phyloP scores from a whole-genome alignment of 75 land plant species.

The Pinus albicaulis region DNA sequence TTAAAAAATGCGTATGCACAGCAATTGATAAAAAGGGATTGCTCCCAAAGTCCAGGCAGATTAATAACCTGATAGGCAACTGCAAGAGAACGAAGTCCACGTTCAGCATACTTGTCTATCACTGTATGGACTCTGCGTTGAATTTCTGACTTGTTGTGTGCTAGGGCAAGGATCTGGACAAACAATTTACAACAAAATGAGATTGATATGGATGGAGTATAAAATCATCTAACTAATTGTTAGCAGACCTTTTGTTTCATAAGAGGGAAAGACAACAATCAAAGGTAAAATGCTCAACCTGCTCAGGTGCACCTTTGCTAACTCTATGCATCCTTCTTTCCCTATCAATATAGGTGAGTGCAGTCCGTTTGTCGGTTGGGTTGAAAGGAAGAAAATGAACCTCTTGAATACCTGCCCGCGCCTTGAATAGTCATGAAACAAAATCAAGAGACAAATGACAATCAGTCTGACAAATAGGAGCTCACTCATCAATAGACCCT shows the following conservation, averaged over 20 bases:
- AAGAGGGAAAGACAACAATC: conserved; percentile 7
- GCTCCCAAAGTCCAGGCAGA: not conserved
- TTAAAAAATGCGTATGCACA: not conserved
- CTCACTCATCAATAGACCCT: not conserved
- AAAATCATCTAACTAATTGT: not conserved
- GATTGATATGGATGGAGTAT: not conserved
- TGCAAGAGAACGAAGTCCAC: conserved; percentile 53
- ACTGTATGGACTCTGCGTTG: conserved; percentile 36
- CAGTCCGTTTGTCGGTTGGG: conserved; percentile 54
- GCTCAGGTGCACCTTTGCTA: conserved; percentile 69
- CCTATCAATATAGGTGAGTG: conserved; percentile 45
- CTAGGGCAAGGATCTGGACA: conserved; percentile 42
- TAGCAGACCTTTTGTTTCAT: not conserved
- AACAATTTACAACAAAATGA: not conserved
- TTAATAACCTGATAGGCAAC: conserved; percentile 49
- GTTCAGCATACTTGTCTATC: conserved; percentile 60
- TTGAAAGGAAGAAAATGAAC: conserved; percentile 55
- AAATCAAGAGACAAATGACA: not conserved
- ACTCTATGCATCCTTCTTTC: conserved; percentile 52
- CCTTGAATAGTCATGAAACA: conserved; percentile 16
- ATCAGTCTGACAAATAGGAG: not conserved
- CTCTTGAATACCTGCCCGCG: conserved; percentile 46
- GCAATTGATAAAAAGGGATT: not conserved
- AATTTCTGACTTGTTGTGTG: conserved; percentile 47
- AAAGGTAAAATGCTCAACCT: conserved; percentile 25